Evolutionary conservation across 257 asterid species (phyloP), one percentile per base, ranked within the genome.

Genomic region (Fraxinus excelsior): DNA sequence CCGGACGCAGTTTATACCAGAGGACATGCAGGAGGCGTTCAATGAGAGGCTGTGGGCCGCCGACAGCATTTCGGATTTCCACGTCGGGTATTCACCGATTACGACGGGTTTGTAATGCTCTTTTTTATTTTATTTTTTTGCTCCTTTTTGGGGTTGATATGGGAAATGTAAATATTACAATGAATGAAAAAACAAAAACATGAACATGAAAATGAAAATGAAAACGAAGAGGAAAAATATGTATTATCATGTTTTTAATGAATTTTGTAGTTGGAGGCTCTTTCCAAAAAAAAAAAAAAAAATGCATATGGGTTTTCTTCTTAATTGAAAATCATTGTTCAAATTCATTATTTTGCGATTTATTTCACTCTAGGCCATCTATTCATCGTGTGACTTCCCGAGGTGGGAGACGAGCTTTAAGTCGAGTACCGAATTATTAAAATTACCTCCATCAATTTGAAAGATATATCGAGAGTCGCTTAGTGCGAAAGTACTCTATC

Each of bases 31-130:
- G 81, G 91, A 87, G 31, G 75, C 49, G 34, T 89, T 89, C 56
- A 87, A 89, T 44, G 90, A 89, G 79, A 73, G 86, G 73, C 69
- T 89, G 29, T 88, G 93, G 91, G 35, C 82, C 26, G 93, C 91
- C 7, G 81, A 85, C 0, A 88, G 87, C 40, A 79, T 86, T 71
- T 82, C 88, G 34, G 90, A 84, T 49, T 73, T 84, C 58, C 84
- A 86, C 73, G 87, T 84, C 80, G 92, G 84, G 18, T 79, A 79
- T 46, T 86, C 87, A 49, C 78, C 85, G 68, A 81, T 77, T 32
- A 44, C 87, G 28, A 4, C 86, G 49, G 85, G 79, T 74, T 85
- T 84, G 78, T 87, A 79, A 77, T 58, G 2, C 1, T 66, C 2
- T n/a, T n/a, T 28, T 12, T 3, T 13, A 18, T 67, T 13, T 31